Evolutionary conservation across 2,329 filamentous ascomycete genomes (phyloP).

Genomic region (Neonectria magnoliae): DNA sequence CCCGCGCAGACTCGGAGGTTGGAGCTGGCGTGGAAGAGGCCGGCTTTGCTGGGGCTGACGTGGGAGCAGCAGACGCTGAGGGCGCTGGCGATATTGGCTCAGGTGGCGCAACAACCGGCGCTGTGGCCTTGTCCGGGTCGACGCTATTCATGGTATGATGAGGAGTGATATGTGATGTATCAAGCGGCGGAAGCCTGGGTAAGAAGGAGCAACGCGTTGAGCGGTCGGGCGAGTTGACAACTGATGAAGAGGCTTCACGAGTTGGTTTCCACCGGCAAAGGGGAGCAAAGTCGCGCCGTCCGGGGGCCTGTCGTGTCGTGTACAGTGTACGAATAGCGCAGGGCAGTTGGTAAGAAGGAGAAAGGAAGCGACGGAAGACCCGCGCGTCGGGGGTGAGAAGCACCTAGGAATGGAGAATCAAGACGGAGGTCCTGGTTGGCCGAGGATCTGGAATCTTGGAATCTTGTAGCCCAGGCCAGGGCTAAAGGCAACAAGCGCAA

Average conservation of each 20-base stretch:
- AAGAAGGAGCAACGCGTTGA: conserved; percentile 7
- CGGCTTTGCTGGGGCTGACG: conserved; percentile 31
- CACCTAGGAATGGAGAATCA: conserved; percentile 38
- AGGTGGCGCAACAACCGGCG: conserved; percentile 39
- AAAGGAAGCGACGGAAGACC: conserved; percentile 15
- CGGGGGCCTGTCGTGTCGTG: neutral
- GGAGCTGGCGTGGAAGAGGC: conserved; percentile 35
- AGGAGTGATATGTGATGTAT: neutral
- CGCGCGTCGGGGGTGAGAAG: conserved; percentile 26
- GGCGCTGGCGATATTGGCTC: conserved; percentile 42
- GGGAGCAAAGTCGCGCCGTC: neutral
- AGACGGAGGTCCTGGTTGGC: conserved; percentile 41
- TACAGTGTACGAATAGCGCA: neutral
- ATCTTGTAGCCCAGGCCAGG: conserved; percentile 30
- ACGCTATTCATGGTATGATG: conserved; percentile 39
- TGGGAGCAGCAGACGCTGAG: conserved; percentile 34
- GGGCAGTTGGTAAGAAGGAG: conserved; percentile 12
- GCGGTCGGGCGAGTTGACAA: conserved; percentile 13
- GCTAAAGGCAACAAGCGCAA: conserved; percentile 40
- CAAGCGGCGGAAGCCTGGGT: neutral
- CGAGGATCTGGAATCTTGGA: conserved; percentile 43
- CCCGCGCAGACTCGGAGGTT: conserved; percentile 36
- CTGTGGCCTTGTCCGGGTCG: conserved; percentile 40
- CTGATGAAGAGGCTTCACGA: conserved; percentile 16
- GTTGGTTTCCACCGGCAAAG: conserved; percentile 12